A percentile compares a stretch with the other conserved stretches of the same genome.
phyloP scores from a whole-genome alignment of 345 rosid species.

The Eucalyptus cloeziana region DNA sequence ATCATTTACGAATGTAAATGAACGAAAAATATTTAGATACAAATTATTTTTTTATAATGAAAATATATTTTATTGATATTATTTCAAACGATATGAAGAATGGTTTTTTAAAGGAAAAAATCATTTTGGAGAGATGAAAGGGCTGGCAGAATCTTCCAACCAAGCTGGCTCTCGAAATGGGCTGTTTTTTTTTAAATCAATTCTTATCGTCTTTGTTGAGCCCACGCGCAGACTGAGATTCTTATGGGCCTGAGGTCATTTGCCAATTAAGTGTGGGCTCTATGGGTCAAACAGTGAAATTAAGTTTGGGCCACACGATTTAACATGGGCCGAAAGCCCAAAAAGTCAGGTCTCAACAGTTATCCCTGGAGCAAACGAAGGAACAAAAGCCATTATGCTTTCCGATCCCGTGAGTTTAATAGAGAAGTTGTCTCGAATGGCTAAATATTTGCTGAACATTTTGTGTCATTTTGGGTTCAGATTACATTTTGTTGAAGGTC shows the following conservation, averaged over 20 bases:
- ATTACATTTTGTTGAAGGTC: neutral
- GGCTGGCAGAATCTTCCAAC: neutral
- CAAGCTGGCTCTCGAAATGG: neutral
- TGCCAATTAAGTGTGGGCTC: neutral
- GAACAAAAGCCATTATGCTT: too few relatives aligned
- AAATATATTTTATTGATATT: too few relatives aligned
- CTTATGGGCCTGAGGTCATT: neutral
- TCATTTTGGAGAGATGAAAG: neutral
- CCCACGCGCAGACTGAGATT: neutral
- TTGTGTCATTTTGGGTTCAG: neutral
- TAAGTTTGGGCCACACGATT: neutral
- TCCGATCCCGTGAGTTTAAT: neutral
- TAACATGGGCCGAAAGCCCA: neutral
- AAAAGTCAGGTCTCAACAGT: too few relatives aligned
- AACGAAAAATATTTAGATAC: too few relatives aligned
- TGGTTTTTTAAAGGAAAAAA: neutral
- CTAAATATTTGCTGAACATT: neutral
- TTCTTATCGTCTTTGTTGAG: neutral
- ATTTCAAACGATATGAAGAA: too few relatives aligned
- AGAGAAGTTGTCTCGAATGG: neutral
- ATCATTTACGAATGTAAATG: too few relatives aligned
- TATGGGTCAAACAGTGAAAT: too few relatives aligned
- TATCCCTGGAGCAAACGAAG: too few relatives aligned
- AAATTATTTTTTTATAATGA: too few relatives aligned
- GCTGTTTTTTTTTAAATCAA: neutral